Percentiles rank a stretch among this genome's conserved stretches.
phyloP scores from a whole-genome alignment of 805 yeast species.

The Zygoascus bituminiphila region DNA sequence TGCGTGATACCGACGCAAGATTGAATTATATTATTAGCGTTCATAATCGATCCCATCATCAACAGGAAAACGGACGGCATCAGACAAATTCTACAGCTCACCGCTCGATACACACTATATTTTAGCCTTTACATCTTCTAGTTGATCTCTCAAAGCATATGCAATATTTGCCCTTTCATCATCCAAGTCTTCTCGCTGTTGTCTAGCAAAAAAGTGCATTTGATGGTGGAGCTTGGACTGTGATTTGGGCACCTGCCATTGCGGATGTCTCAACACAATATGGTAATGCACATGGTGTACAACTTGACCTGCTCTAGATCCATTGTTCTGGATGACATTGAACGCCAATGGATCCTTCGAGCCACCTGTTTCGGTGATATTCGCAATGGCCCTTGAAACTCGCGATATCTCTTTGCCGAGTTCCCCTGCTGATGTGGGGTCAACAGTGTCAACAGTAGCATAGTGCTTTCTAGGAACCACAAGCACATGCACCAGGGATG shows the following conservation, averaged over 20 bases:
- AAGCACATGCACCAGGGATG: slow-evolving; percentile 29
- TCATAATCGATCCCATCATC: no score
- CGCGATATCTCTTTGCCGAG: slow-evolving; percentile 23
- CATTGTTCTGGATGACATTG: slow-evolving; percentile 43
- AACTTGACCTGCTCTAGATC: slow-evolving; percentile 86
- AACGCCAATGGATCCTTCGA: slow-evolving; percentile 16
- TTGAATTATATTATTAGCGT: no score
- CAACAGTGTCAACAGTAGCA: slow-evolving; percentile 23
- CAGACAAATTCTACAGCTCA: no score
- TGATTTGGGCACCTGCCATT: slow-evolving; percentile 2
- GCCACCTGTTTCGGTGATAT: slow-evolving; percentile 14
- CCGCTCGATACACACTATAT: no score
- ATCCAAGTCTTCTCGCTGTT: slow-evolving; percentile 27
- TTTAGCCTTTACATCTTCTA: no score
- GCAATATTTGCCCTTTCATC: not conserved
- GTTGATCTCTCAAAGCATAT: not conserved
- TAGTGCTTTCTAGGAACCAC: slow-evolving; percentile 29
- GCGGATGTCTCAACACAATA: slow-evolving; percentile 48
- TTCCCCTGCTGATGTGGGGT: slow-evolving; percentile 17
- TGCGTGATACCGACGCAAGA: no score
- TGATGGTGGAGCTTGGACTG: slow-evolving; percentile 17
- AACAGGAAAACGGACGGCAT: no score
- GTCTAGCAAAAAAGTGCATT: slow-evolving; percentile 26
- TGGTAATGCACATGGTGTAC: slow-evolving; percentile 94
- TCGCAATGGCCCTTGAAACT: slow-evolving; percentile 21